A percentile compares a stretch with the other conserved stretches of the same genome.
phyloP scores from a whole-genome alignment of 202 grass and related monocot genomes.

The Saccharum hybrid region DNA sequence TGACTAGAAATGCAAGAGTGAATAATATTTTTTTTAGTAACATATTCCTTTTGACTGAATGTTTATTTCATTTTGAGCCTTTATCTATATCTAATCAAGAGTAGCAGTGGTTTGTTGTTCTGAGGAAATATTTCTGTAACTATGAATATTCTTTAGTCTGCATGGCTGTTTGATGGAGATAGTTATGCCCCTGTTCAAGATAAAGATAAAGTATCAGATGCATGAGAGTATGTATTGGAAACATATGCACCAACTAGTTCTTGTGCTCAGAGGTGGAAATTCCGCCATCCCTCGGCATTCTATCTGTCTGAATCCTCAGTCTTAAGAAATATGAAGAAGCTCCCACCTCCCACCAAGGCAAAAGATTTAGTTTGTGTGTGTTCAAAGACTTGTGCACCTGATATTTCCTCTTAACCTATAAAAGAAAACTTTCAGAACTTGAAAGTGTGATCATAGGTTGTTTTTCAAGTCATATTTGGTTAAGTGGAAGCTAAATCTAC shows the following conservation, averaged over 20 bases:
- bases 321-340: not conserved
- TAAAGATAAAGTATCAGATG: not conserved
- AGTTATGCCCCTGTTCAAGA: conserved; percentile 1
- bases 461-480: conserved; percentile 4
- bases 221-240: not conserved
- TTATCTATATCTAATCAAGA: conserved; percentile 15
- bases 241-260: not conserved
- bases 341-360: conserved; percentile 3
- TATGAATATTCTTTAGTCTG: not conserved
- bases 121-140: conserved; percentile 30
- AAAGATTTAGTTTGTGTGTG: not conserved
- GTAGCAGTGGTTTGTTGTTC: conserved; percentile 27
- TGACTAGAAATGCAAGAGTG: not conserved
- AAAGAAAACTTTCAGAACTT: not conserved
- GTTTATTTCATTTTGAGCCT: not conserved
- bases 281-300: not conserved
- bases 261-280: not conserved
- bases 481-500: not conserved
- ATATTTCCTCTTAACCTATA: not conserved
- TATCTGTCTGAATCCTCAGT: not conserved
- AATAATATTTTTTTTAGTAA: not conserved
- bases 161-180: not conserved
- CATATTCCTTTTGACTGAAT: not conserved
- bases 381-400: not conserved
- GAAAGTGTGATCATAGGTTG: conserved; percentile 7